Base-by-base conservation (phyloP, 2,329 filamentous ascomycete genomes). In the Emericellopsis cladophorae region DNA sequence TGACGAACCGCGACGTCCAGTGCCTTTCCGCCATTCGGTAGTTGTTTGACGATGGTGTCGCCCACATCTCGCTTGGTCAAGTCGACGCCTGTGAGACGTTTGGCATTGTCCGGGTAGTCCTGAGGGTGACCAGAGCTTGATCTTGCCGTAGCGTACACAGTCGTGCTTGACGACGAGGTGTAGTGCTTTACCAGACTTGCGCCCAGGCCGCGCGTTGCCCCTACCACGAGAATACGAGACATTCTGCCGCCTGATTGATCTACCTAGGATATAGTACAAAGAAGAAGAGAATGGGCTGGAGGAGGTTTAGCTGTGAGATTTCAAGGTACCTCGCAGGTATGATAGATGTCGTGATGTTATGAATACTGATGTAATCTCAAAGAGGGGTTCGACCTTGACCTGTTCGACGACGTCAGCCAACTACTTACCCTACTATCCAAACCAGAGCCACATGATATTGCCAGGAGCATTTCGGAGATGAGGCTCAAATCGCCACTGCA, bases 161-260 rank as follows among this genome's bases (percentile, higher is more conserved):
- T 61, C 36, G 66, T 69, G 24, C 59, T 55, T 10, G 55, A 40
- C 14, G 66, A 52, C 3, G 63, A 56, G 18, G 71, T 67, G 51
- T 85, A 84, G 37, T 68, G 59, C 47, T 73, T 72, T 24, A 67
- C 66, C 23, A 85, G 64, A 15, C 74, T 72, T 38, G 72, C 73
- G 4, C 81, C 81, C 4, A 85, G 67, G 40, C 81, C 81, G 34
- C 81, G 69, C 2, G 79, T 84, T 4, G 77, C 80, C 37, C 81
- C 81, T 23, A 86, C 65, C 23, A 86, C 67, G 3, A 85, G 67
- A 29, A 81, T 61, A 31, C 64, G 67, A 15, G 62, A 48, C 66
- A 70, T 70, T 34, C 4, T 35, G 32, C 4, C 26, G 2, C 8
- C 8, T 29, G 26, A 7, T 3, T 21, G 18, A 21, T 29, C 12